Evolutionary conservation across 345 rosid genomes (phyloP), one percentile per base, ranked within the genome.

Genomic region (Geranium rotundifolium): DNA sequence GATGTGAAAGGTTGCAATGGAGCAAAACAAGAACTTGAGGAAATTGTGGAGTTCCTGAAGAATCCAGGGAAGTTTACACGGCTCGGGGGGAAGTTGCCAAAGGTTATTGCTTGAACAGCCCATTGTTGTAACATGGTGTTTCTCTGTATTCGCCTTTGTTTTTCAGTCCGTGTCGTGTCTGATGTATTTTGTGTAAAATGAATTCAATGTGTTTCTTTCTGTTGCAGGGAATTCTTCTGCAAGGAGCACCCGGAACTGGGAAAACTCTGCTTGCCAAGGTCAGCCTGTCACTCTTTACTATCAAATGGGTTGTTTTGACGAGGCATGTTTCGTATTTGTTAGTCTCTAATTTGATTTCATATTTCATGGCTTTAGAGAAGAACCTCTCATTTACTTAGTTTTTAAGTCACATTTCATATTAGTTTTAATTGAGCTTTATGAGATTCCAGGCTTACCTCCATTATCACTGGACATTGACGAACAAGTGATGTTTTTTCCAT

Each of bases 1-100:
- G 97, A 93, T 81, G 99, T 93, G 65, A 93, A 90, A 80, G 99
- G 99, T 64, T 93, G 99, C 74, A 97, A 93, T 82, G 99, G 90
- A 81, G 99, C 99, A 66, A 93, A 93, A 77, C 97, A 90, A 82
- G 97, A 93, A 79, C 96, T 93, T 54, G 97, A 90, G 81, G 99
- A 93, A 80, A 90, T 93, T 39, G 99, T 90, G 60, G 99, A 93
- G 76, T 93, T 90, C 77, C 88, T 93, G 0, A 93, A 83, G 73
- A 93, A 88, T 72, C 97, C 99, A 63, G 41, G 90, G 18, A 93
- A 93, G 62, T 93, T 93, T 72, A 93, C 99, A 74, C 96, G 99
- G 63, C 97, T 93, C 29, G 97, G 97, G 62, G 99, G 99, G 56
- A 93, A 90, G 81, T 73, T 93, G 76, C 99, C 99, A 61, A 93